Percentiles rank a stretch among this genome's conserved stretches.
phyloP scores from a whole-genome alignment of 805 yeast species.

The Tetrapisispora pingtungensis region DNA sequence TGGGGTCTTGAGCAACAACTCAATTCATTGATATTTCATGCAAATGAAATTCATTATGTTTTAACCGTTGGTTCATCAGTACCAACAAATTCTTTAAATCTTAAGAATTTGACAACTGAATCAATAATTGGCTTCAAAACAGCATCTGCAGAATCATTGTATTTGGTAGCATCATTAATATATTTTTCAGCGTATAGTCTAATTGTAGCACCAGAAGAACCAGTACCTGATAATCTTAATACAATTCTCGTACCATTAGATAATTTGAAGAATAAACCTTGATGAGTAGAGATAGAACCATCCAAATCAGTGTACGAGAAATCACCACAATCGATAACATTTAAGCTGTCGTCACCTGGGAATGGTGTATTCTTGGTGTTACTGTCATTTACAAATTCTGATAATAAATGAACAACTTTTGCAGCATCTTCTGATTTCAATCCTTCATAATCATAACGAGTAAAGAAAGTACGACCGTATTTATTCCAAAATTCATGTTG shows the following conservation, averaged over 20 bases:
- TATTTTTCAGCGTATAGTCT: slow-evolving; percentile 86
- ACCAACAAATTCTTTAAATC: slow-evolving; percentile 65
- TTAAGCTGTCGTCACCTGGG: slow-evolving; percentile 36
- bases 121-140: slow-evolving; percentile 56
- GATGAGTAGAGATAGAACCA: slow-evolving; percentile 79
- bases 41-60: slow-evolving; percentile 38
- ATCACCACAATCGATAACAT: slow-evolving; percentile 71
- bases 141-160: slow-evolving; percentile 48
- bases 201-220: slow-evolving; percentile 95
- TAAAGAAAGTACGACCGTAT: slow-evolving; percentile 93
- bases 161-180: slow-evolving; percentile 46
- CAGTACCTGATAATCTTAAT: slow-evolving; percentile 91
- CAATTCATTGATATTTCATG: no score
- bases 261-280: slow-evolving; percentile 80
- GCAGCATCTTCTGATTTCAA: slow-evolving; percentile 68
- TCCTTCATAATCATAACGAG: slow-evolving; percentile 93
- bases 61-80: slow-evolving; percentile 82
- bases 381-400: slow-evolving; percentile 30
- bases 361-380: slow-evolving; percentile 45
- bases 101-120: slow-evolving; percentile 56
- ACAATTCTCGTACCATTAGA: slow-evolving; percentile 78
- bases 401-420: slow-evolving; percentile 49
- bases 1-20: not conserved
- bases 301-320: slow-evolving; percentile 91
- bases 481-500: slow-evolving; percentile 82